Base-by-base conservation (phyloP, 352 stramenopile genomes). In the Pythium aphanidermatum region DNA sequence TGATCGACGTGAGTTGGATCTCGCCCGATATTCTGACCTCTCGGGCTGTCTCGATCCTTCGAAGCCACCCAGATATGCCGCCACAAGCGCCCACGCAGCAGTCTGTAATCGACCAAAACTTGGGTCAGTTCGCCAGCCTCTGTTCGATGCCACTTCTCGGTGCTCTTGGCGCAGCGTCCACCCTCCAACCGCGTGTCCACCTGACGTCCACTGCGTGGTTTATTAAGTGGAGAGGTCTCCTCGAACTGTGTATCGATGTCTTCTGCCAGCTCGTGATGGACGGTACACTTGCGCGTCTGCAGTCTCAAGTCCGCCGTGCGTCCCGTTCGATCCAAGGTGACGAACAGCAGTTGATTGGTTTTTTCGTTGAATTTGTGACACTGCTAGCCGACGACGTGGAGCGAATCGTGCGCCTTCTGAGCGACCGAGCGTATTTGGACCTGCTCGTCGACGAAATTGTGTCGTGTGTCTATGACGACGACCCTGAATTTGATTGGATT, bases 371-470 rank as follows among this genome's bases (percentile, higher is more conserved):
- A 27, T 65, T 51, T 5, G 44, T 43, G 2, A 31, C 33, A 1
- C 14, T 40, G 25, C 23, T 65, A 8, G 39, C 25, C 14, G 34
- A 30, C 19, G 38, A 49, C 6, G 28, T 43, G 5, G 56, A 59
- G 27, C 21, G 28, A 17, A 24, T 43, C 5, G 49, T 59, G 16
- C 50, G 33, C 1, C 27, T 36, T 10, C 27, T 59, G n/a, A 56
- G 50, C 29, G 35, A 59, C 23, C 32, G 48, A 31, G 49, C 35
- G 20, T 55, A 47, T 0, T 33, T 65, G 3, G 56, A 65, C 28
- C 32, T 52, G 23, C 33, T 65, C 0, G 56, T 65, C 23, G 56
- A 65, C 30, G 46, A 65, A 10, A 59, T 65, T 11, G 43, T 65
- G 16, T 53, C 49, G 2, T 56, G 43, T 16, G 24, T 60, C 17